phyloP scores from a whole-genome alignment of 2,329 filamentous ascomycete genomes.

The Penicillium paneum region DNA sequence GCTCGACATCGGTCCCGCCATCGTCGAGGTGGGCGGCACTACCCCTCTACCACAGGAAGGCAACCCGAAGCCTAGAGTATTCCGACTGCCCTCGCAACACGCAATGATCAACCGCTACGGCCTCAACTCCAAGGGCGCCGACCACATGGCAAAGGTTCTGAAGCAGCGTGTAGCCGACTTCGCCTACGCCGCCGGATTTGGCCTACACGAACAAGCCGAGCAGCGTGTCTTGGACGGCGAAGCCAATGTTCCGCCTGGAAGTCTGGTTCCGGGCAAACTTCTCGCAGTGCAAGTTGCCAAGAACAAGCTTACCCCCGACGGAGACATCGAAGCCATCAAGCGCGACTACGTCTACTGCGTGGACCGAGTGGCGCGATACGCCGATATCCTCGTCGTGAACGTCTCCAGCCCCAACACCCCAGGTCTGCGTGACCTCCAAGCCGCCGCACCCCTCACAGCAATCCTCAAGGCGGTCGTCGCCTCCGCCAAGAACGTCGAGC shows the following conservation, averaged over 20 bases:
- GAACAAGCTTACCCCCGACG: constrained; percentile 88
- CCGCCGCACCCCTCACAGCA: constrained; percentile 73
- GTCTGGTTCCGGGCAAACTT: constrained; percentile 69
- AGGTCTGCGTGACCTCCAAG: constrained; percentile 81
- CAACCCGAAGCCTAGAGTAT: constrained; percentile 84
- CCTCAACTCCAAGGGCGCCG: constrained; percentile 86
- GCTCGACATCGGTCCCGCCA: constrained; percentile 76
- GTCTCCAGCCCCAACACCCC: constrained; percentile 96
- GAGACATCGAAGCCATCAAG: constrained; percentile 76
- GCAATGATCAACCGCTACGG: constrained; percentile 95
- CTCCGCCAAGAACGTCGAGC: constrained; percentile 66
- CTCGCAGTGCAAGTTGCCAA: constrained; percentile 93
- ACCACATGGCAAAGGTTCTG: constrained; percentile 76
- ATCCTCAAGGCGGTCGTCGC: constrained; percentile 79
- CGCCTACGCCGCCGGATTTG: constrained; percentile 67
- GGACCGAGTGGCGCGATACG: constrained; percentile 74
- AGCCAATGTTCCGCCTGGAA: constrained; percentile 76
- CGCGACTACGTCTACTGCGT: constrained; percentile 87
- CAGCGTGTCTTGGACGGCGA: constrained; percentile 71
- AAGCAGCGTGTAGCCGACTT: constrained; percentile 74
- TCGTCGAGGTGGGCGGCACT: constrained; percentile 90
- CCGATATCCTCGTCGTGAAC: constrained; percentile 96
- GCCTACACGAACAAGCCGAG: constrained; percentile 61
- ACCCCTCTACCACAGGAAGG: constrained; percentile 84
- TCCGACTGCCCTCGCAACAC: constrained; percentile 76